Evolutionary conservation across 768 basidiomycete species (phyloP), one percentile per base, ranked within the genome.

Genomic region (Suillus spraguei): DNA sequence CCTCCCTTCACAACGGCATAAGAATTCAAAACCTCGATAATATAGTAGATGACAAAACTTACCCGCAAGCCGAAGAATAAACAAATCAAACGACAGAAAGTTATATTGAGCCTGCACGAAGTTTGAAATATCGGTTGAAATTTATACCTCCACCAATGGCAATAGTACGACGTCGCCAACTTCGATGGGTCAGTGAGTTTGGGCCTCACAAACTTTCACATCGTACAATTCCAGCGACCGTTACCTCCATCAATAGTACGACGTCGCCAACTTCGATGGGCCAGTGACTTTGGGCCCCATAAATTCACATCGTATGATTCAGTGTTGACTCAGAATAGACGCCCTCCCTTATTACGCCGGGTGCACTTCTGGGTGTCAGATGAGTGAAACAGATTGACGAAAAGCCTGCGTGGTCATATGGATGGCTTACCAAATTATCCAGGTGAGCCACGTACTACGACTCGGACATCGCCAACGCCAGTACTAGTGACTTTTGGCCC

Each of bases 401-500:
- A 28, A 28, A 28, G 28, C 28, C 28, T 28, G 4, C 28, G 28
- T 28, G 28, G 28, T 28, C 28, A 28, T 28, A 28, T 28, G 28
- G 28, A 2, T 28, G 28, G 28, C 28, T 28, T 28, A 28, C 28
- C 28, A 4, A 28, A 28, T 28, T 28, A 28, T 4, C 28, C 4
- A 4, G 28, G 28, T 28, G 4, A 28, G 28, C 28, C 28, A 28
- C 28, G 28, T 28, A 28, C 28, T 28, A 28, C 28, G 28, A 28
- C 28, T 28, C 28, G 4, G 11, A 46, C 13, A n/a, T 13, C n/a
- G n/a, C n/a, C 46, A 46, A 46, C n/a, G 28, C 20, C 86, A 10
- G n/a, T n/a, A n/a, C n/a, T n/a, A n/a, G 81, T 72, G 4, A 87
- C 83, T 1, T 87, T 77, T 4, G 83, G 86, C 0, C 88, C 88